Conservation (phyloP, 2,329 filamentous ascomycete genomes). For the Botrytis cinerea region DNA sequence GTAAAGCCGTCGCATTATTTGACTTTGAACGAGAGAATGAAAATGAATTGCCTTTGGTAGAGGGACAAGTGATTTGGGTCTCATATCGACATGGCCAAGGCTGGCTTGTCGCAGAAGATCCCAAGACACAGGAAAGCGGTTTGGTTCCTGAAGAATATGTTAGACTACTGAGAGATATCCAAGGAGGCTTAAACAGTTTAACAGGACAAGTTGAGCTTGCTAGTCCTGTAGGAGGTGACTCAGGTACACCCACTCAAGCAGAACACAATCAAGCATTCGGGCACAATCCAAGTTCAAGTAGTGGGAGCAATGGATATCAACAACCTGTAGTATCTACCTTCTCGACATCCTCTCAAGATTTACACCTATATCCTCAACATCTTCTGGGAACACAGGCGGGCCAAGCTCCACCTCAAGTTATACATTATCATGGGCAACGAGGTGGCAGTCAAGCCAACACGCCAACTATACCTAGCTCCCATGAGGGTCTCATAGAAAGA, state of each 20-base stretch:
- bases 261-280: slow-evolving; percentile 54
- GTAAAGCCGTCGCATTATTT: slow-evolving; percentile 91
- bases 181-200: slow-evolving; percentile 79
- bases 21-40: slow-evolving; percentile 95
- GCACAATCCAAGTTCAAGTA: slow-evolving; percentile 49
- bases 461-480: slow-evolving; percentile 49
- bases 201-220: slow-evolving; percentile 57
- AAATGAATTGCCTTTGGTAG: slow-evolving; percentile 88
- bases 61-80: slow-evolving; percentile 95
- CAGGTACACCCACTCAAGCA: slow-evolving; percentile 61
- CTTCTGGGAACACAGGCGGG: slow-evolving; percentile 63
- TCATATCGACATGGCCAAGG: slow-evolving; percentile 95
- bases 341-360: slow-evolving; percentile 69
- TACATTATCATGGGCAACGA: slow-evolving; percentile 67
- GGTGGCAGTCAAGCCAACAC: slow-evolving; percentile 69
- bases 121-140: slow-evolving; percentile 89
- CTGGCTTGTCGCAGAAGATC: slow-evolving; percentile 96
- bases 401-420: slow-evolving; percentile 64
- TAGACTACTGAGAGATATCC: slow-evolving; percentile 85
- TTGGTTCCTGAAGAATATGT: slow-evolving; percentile 97
- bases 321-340: slow-evolving; percentile 69
- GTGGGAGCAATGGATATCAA: slow-evolving; percentile 62
- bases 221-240: slow-evolving; percentile 56
- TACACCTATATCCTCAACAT: slow-evolving; percentile 68
- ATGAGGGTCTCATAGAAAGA: slow-evolving; percentile 35